Evolutionary conservation across 2,329 filamentous ascomycete species (phyloP), one percentile per base, ranked within the genome.

Genomic region (Phaeophleospora eucalypticola): DNA sequence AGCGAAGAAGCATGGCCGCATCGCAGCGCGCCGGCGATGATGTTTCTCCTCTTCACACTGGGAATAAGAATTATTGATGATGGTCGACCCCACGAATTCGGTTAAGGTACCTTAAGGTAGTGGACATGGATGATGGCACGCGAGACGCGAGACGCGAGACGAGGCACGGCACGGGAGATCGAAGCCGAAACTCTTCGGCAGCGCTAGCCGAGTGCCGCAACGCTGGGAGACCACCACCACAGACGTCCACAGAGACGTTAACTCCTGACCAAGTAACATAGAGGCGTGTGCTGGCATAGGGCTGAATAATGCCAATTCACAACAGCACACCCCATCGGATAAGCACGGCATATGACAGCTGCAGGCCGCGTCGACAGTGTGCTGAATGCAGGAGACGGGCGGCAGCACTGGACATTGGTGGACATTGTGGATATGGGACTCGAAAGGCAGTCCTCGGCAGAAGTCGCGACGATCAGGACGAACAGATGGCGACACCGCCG

Each of bases 1-100:
- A 39, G 43, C 49, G 42, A 45, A 39, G 52, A 47, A 63, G 59
- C 60, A 63, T 63, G 47, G 55, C 59, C 53, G 57, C 54, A 59
- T 60, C 15, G 46, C 24, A 29, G 24, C 24, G 24, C 24, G 24
- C 24, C 24, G 24, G 24, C 7, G 24, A 6, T 7, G 24, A 29
- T 6, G 24, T 6, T 29, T 6, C n/a, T n/a, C n/a, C n/a, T n/a
- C n/a, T n/a, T n/a, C n/a, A n/a, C n/a, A n/a, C n/a, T n/a, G n/a
- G n/a, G n/a, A n/a, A n/a, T n/a, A n/a, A n/a, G n/a, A n/a, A n/a
- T n/a, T n/a, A n/a, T n/a, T n/a, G n/a, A n/a, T n/a, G n/a, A n/a
- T n/a, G n/a, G n/a, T n/a, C n/a, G n/a, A n/a, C n/a, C n/a, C n/a
- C n/a, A n/a, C n/a, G n/a, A n/a, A n/a, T n/a, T n/a, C n/a, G n/a